Evolutionary conservation across 2,329 filamentous ascomycete genomes (phyloP), one percentile per base, ranked within the genome.

Genomic region (Beauveria bassiana): DNA sequence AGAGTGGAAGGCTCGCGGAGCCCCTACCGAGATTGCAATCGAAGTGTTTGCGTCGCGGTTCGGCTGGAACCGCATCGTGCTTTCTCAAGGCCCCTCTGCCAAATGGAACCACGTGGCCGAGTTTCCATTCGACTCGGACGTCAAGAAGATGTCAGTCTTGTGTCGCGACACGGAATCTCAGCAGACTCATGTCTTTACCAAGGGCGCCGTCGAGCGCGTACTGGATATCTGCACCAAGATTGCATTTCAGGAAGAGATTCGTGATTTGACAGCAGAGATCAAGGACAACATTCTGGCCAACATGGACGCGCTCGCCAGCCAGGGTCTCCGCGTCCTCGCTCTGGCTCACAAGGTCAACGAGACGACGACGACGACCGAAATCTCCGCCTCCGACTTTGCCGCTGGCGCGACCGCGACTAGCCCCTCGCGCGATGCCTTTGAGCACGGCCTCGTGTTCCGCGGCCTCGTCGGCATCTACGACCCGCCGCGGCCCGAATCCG

Each of bases 391-490:
- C 20, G 73, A 79, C 16, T 69, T 66, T 42, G 63, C 46, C 31
- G 14, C 31, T 34, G 31, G 31, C 31, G 31, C 31, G 31, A 34
- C 8, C 38, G 66, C 64, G 12, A 31, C 55, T 7, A 28, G 16
- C 72, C 55, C 64, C 0, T 62, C 65, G 31, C 67, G 67, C 10
- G 55, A 67, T 22, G 42, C 65, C 1, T 70, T 69, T 26, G 86
- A 89, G 67, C 76, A 76, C 10, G 76, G 83, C 45, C 78, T 90
- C 28, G 75, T 77, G 43, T 88, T 89, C 71, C 78, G 82, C 49
- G 87, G 87, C 18, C 77, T 90, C 7, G 80, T 88, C 62, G 86
- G 86, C 46, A 80, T 89, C 20, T 88, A 88, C 65, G 86, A 89
- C 64, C 86, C 87, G 10, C 86, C 86, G 61, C 84, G 86, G 0